Evolutionary conservation across 768 basidiomycete genomes (phyloP).

Genomic region (Mycena rebaudengoi): DNA sequence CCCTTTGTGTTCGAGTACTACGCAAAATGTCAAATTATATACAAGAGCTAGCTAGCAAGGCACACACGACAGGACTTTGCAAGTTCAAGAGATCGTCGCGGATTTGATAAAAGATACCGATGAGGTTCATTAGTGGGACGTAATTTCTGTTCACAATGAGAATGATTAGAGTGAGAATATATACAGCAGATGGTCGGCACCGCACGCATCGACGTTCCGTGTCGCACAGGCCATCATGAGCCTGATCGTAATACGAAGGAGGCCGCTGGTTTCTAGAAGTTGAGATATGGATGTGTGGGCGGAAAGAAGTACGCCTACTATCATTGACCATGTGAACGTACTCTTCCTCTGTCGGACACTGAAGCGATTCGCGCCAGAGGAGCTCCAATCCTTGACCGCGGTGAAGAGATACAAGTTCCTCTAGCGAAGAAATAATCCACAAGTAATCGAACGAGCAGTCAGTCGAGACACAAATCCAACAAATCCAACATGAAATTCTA

Average conservation of each 20-base stretch:
- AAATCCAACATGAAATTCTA: no score
- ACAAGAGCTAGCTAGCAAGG: neutral
- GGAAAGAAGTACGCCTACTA: slow-evolving; percentile 55
- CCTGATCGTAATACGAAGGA: slow-evolving; percentile 90
- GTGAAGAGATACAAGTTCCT: slow-evolving; percentile 82
- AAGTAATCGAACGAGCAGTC: no score
- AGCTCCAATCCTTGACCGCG: slow-evolving; percentile 95
- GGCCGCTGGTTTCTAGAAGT: slow-evolving; percentile 91
- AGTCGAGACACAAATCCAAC: no score
- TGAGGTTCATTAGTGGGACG: slow-evolving; percentile 6
- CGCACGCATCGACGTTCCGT: slow-evolving; percentile 64
- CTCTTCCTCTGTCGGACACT: slow-evolving; percentile 93
- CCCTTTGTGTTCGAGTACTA: slow-evolving; percentile 88
- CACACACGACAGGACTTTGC: neutral
- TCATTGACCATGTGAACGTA: slow-evolving; percentile 96
- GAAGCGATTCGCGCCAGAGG: slow-evolving; percentile 90
- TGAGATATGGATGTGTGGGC: neutral
- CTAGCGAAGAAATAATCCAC: slow-evolving; percentile 27
- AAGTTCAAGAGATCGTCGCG: slow-evolving; percentile 13
- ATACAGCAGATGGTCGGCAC: neutral
- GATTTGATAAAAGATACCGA: slow-evolving; percentile 12
- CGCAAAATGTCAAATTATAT: neutral
- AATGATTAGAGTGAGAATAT: neutral
- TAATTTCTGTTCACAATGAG: neutral
- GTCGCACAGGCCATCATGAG: slow-evolving; percentile 95